Evolutionary conservation across 768 basidiomycete genomes (phyloP).

Genomic region (Hydnum rufescens): DNA sequence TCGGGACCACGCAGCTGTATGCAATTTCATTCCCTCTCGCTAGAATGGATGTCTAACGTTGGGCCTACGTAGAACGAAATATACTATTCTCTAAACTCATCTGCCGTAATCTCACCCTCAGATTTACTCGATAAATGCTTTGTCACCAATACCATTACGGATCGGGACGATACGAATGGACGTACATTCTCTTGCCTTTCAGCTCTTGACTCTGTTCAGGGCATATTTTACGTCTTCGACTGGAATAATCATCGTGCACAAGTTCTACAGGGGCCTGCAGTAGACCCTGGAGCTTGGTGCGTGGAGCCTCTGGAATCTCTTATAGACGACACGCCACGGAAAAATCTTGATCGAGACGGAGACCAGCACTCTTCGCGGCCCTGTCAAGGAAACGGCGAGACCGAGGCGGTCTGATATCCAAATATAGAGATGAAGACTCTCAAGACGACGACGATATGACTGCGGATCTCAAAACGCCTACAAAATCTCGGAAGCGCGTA

Average conservation of each 20-base stretch:
- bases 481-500: too few species aligned
- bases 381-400: too few species aligned
- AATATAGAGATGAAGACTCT: too few species aligned
- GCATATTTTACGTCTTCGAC: conserved; percentile 40
- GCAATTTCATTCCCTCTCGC: conserved; percentile 10
- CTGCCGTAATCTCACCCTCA: conserved; percentile 30
- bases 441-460: too few species aligned
- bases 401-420: too few species aligned
- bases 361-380: too few species aligned
- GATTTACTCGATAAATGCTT: conserved; percentile 33
- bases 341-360: too few species aligned
- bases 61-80: conserved; percentile 40
- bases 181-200: conserved; percentile 33
- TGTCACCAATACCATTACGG: conserved; percentile 16
- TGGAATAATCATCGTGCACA: conserved; percentile 32
- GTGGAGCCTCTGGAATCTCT: background rate
- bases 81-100: conserved; percentile 38
- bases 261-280: too few species aligned
- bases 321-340: too few species aligned
- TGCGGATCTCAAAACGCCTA: too few species aligned
- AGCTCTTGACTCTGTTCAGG: conserved; percentile 37
- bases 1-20: conserved; percentile 39
- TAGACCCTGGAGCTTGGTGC: background rate
- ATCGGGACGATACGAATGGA: conserved; percentile 11
- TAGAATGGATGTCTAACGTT: background rate